These are phyloP conservation scores for Colletotrichum sp. DNA, from an alignment of 2,329 filamentous ascomycete genomes.

Conservation along the genomic window DNA sequence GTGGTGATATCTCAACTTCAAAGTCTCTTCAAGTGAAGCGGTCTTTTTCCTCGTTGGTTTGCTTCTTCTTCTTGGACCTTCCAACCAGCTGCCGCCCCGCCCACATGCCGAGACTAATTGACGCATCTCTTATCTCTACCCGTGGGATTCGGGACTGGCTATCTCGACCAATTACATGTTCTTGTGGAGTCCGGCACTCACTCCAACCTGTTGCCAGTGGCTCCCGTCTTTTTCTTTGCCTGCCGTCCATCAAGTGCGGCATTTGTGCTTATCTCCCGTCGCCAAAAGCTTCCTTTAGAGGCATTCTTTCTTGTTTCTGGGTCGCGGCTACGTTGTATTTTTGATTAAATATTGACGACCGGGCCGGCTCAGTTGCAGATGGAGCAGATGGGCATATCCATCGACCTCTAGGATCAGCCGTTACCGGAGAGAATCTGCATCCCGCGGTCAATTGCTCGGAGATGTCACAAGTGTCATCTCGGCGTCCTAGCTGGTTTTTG, in stretches of 20 bases:
- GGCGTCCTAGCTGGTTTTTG: not conserved
- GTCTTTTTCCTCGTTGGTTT: not conserved
- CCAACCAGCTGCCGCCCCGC: not conserved
- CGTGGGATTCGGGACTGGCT: not conserved
- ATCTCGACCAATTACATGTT: slow-evolving; percentile 8
- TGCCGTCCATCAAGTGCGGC: not conserved
- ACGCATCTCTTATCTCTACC: slow-evolving; percentile 14
- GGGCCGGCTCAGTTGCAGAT: not conserved
- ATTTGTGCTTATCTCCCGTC: slow-evolving; percentile 17
- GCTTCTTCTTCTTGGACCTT: not conserved
- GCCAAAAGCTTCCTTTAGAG: not conserved
- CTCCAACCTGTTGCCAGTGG: not conserved
- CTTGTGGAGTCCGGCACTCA: not conserved
- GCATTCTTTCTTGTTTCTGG: not conserved
- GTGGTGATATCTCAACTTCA: not conserved
- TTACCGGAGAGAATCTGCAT: slow-evolving; percentile 4
- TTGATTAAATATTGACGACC: not conserved
- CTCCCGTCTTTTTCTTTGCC: not conserved
- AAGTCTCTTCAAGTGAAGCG: not conserved
- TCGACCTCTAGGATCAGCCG: not conserved
- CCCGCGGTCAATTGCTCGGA: not conserved
- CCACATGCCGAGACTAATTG: slow-evolving; percentile 5
- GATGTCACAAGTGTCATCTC: not conserved
- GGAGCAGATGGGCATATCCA: not conserved
- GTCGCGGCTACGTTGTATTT: not conserved